Percentiles rank a stretch among this genome's conserved stretches.
Evolutionary conservation across 768 basidiomycete species (phyloP).

Genomic region (Boletus sensibilis): DNA sequence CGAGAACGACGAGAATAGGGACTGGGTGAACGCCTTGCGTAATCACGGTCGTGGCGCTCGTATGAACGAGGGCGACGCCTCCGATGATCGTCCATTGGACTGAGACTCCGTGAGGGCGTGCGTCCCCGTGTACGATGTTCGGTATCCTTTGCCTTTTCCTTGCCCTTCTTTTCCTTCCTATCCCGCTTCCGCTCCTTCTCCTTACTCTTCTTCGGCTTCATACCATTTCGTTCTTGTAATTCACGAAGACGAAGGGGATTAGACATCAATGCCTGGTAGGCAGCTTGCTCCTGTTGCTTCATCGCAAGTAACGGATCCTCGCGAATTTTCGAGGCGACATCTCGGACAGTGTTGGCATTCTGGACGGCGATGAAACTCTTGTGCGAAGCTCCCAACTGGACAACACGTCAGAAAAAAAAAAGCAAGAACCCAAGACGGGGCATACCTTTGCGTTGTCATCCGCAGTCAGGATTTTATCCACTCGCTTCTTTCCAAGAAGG

Average conservation of each 20-base stretch:
- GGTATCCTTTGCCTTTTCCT: slow-evolving; percentile 14
- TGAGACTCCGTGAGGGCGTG: slow-evolving; percentile 33
- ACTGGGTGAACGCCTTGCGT: slow-evolving; percentile 42
- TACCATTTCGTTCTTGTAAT: slow-evolving; percentile 78
- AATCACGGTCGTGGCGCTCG: slow-evolving; percentile 29
- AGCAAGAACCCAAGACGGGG: neutral
- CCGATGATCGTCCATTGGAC: slow-evolving; percentile 29
- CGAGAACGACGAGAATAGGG: slow-evolving; percentile 47
- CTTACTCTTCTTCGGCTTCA: slow-evolving; percentile 77
- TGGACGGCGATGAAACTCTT: slow-evolving; percentile 94
- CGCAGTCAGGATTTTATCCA: slow-evolving; percentile 91
- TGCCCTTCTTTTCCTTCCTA: slow-evolving; percentile 46
- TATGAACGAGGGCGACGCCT: slow-evolving; percentile 31
- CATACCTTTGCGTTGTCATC: slow-evolving; percentile 88
- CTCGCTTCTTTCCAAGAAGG: slow-evolving; percentile 93
- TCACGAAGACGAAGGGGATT: slow-evolving; percentile 84
- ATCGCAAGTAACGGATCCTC: slow-evolving; percentile 97
- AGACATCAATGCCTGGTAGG: slow-evolving; percentile 80
- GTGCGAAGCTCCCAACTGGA: slow-evolving; percentile 77
- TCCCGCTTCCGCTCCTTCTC: slow-evolving; percentile 54
- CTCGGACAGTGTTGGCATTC: slow-evolving; percentile 87
- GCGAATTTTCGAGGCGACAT: slow-evolving; percentile 89
- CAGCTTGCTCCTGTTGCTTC: slow-evolving; percentile 96
- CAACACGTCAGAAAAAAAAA: slow-evolving; percentile 11
- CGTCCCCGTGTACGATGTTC: slow-evolving; percentile 36